phyloP scores from a whole-genome alignment of 2,329 filamentous ascomycete species.

The Mollisia scopiformis region DNA sequence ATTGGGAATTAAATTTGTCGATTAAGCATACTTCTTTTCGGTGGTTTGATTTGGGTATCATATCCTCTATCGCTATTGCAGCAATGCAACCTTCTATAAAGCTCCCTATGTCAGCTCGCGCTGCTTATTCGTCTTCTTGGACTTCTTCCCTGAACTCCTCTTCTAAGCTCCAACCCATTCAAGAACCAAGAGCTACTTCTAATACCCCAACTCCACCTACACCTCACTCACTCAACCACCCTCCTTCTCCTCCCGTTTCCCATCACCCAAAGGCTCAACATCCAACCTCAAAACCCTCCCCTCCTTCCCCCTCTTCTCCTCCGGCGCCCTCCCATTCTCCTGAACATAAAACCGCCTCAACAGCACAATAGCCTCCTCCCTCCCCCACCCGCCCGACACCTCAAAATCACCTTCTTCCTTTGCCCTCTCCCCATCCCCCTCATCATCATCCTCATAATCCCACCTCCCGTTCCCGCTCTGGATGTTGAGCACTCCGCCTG shows the following conservation, averaged over 20 bases:
- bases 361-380: constrained; percentile 91
- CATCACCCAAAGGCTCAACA: constrained; percentile 32
- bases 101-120: too few species aligned
- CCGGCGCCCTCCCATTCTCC: constrained; percentile 77
- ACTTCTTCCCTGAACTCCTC: too few species aligned
- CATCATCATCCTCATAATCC: not conserved
- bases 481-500: constrained; percentile 88
- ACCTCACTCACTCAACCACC: not conserved
- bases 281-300: constrained; percentile 36
- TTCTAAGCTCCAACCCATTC: too few species aligned
- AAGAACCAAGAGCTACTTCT: too few species aligned
- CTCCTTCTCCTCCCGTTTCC: not conserved
- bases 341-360: constrained; percentile 96
- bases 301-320: constrained; percentile 37
- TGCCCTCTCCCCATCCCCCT: constrained; percentile 3
- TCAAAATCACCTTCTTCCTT: constrained; percentile 80
- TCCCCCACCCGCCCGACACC: constrained; percentile 83
- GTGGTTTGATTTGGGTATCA: not conserved
- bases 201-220: not conserved
- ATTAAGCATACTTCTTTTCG: not conserved
- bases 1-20: constrained; percentile 9
- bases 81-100: too few species aligned
- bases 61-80: not conserved
- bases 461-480: constrained; percentile 48
- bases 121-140: too few species aligned